Percentiles rank a stretch among this genome's conserved stretches.
phyloP scores from a whole-genome alignment of 2,329 filamentous ascomycete species.

The Aureobasidium sp. region DNA sequence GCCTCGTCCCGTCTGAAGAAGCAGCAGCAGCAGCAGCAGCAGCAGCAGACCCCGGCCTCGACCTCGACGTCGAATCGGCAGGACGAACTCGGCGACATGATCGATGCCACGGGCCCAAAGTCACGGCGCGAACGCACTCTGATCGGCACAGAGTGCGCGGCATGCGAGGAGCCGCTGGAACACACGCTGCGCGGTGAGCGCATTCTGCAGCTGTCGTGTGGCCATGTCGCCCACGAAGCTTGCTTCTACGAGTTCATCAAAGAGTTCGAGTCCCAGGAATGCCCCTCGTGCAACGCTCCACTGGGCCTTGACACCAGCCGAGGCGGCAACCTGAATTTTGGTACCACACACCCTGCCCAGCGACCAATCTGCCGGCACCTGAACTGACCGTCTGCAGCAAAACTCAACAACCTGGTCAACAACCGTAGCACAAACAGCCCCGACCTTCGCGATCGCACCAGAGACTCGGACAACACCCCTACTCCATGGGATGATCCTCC shows the following conservation, averaged over 20 bases:
- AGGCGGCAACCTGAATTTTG: constrained; percentile 67
- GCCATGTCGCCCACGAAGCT: constrained; percentile 95
- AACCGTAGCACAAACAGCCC: constrained; percentile 62
- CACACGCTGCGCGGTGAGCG: constrained; percentile 91
- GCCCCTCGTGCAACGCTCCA: constrained; percentile 87
- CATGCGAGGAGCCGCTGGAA: constrained; percentile 93
- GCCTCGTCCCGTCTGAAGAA: constrained; percentile 10
- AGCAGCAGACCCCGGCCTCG: not conserved
- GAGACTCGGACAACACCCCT: constrained; percentile 43
- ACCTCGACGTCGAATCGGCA: not conserved
- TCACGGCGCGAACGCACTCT: constrained; percentile 84
- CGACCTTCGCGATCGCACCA: constrained; percentile 21
- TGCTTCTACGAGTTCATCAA: constrained; percentile 99
- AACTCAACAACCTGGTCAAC: constrained; percentile 87
- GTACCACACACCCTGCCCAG: not conserved
- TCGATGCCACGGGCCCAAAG: constrained; percentile 26
- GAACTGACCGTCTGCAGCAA: constrained; percentile 53
- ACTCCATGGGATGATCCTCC: constrained; percentile 55
- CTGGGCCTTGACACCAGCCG: constrained; percentile 87
- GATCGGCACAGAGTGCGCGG: constrained; percentile 87
- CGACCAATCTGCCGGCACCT: not conserved
- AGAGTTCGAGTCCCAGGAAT: constrained; percentile 88
- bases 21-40: not conserved
- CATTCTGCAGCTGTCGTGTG: constrained; percentile 90
- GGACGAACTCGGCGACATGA: constrained; percentile 28